Conservation (phyloP, 2,329 filamentous ascomycete species). For the Xylaria arbuscula region DNA sequence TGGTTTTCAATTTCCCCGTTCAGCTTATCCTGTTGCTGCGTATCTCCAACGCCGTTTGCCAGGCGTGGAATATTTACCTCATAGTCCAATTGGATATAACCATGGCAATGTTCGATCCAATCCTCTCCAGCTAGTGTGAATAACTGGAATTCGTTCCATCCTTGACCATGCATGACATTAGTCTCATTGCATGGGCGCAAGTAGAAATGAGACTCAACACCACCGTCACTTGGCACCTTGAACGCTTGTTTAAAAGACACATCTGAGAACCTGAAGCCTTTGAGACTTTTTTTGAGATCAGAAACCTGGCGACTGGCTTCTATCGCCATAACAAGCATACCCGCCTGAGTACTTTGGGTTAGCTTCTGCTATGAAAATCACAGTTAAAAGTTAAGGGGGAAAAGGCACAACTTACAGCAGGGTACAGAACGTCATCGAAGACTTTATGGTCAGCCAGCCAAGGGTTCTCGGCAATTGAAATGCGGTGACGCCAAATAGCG, state of each 20-base stretch:
- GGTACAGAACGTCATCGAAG: slow-evolving; percentile 44
- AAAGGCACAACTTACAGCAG: slow-evolving; percentile 36
- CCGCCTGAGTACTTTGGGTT: slow-evolving; percentile 33
- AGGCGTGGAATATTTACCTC: slow-evolving; percentile 4
- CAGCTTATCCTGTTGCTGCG: not conserved
- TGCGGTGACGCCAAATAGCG: slow-evolving; percentile 46
- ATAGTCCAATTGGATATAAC: slow-evolving; percentile 34
- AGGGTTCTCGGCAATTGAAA: slow-evolving; percentile 41
- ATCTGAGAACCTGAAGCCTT: slow-evolving; percentile 39
- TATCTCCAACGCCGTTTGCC: slow-evolving; percentile 5
- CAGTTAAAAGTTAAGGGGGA: not conserved
- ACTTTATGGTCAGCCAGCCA: slow-evolving; percentile 49
- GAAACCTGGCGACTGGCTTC: slow-evolving; percentile 44
- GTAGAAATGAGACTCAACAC: slow-evolving; percentile 38
- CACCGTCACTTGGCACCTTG: slow-evolving; percentile 34
- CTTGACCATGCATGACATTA: slow-evolving; percentile 13
- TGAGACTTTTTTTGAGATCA: slow-evolving; percentile 25
- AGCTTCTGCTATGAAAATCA: not conserved
- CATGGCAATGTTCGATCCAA: slow-evolving; percentile 38
- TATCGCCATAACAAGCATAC: slow-evolving; percentile 47
- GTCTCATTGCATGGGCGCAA: slow-evolving; percentile 26
- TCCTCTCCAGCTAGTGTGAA: slow-evolving; percentile 35
- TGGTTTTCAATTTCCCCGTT: not conserved
- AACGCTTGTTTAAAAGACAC: slow-evolving; percentile 39
- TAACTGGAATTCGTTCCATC: slow-evolving; percentile 39